Base-by-base conservation (phyloP, 108 stramenopile species). In the Pinguiococcus pyrenoidosus region DNA sequence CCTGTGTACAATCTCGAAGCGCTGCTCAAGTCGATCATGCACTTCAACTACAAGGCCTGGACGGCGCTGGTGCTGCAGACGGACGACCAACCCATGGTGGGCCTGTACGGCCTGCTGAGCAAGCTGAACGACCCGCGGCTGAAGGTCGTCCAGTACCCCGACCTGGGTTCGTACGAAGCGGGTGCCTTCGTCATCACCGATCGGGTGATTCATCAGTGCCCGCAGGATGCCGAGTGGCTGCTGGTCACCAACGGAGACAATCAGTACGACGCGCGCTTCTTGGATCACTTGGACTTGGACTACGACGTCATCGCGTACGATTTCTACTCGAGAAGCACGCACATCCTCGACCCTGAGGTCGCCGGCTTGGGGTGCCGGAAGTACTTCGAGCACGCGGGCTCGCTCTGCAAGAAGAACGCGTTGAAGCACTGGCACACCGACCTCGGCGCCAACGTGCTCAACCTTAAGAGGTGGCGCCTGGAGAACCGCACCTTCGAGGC, bases 231-330 rank as follows among this genome's bases (percentile, higher is more conserved):
- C 26, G 39, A 56, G 28, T 56, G 54, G 54, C 18, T 56, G 2
- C 2, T 56, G 5, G 39, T 56, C 18, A 56, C 54, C 16, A 56
- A 56, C 23, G 54, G 54, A 3, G 54, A 56, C 35, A 56, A 56
- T n/a, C 3, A 23, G 20, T 56, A 56, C 34, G 42, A 56, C 4
- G 10, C 46, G 36, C 3, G 6, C 36, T 45, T 45, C 44, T 16
- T 45, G n/a, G 8, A 41, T 7, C 4, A 41, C 8, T 8, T 41
- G 6, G 40, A 41, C 4, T 4, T 7, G 8, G 40, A 41, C 6
- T 7, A 24, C 21, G 44, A 45, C n/a, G 13, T 45, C 28, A 16
- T 45, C 13, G 44, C 44, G 16, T 10, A 21, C 29, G 44, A 45
- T 18, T 45, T 45, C 29, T 45, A 45, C 44, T 45, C 44, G 29